A percentile compares a stretch with the other conserved stretches of the same genome.
Evolutionary conservation across 192 early-diverging fungal species (phyloP).

Genomic region (Entophlyctis luteolus): DNA sequence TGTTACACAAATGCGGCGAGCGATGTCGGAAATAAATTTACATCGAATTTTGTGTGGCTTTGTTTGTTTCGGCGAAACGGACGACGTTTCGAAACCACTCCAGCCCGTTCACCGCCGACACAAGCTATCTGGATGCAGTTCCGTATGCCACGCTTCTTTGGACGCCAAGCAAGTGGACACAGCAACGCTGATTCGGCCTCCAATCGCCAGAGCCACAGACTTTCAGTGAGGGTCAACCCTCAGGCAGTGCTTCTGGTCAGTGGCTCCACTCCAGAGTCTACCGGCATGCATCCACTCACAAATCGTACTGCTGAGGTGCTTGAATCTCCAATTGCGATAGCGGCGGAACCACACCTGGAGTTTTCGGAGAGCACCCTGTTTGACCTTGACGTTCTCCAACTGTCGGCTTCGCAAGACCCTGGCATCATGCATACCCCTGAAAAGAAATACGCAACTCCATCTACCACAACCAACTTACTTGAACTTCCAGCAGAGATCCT

Average conservation of each 20-base stretch:
- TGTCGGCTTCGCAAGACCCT: no score
- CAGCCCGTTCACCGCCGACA: no score
- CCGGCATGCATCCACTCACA: not conserved
- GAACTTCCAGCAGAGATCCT: slow-evolving; percentile 43
- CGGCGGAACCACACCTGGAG: not conserved
- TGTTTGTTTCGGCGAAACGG: no score
- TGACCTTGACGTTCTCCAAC: no score
- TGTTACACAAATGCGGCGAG: no score
- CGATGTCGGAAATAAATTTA: no score
- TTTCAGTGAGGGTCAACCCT: not conserved
- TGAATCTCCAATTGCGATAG: not conserved
- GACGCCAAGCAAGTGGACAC: not conserved
- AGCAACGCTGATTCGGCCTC: not conserved
- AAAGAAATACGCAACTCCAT: not conserved
- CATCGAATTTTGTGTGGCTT: no score
- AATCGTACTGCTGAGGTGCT: not conserved
- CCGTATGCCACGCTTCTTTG: not conserved
- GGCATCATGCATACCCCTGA: not conserved
- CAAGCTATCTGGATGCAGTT: slow-evolving; percentile 8
- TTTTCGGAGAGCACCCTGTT: not conserved
- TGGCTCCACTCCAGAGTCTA: not conserved
- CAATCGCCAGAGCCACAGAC: not conserved
- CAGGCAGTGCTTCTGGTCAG: not conserved
- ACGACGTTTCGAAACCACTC: no score
- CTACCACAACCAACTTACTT: not conserved